A percentile compares a stretch with the other conserved stretches of the same genome.
Conservation (phyloP, 169 alveolate species). For the Plasmodium ovale region DNA sequence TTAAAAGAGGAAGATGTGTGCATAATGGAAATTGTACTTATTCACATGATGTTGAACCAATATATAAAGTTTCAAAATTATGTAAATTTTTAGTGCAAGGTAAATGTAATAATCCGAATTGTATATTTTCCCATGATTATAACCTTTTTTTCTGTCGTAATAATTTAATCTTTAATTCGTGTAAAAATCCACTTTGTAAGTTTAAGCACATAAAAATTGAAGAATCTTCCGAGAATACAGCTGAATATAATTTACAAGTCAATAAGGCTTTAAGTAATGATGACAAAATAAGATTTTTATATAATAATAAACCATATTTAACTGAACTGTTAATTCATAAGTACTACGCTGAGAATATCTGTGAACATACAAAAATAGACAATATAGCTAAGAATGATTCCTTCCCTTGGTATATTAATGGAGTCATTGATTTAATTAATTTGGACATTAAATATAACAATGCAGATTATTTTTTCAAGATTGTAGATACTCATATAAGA, state of each 20-base stretch:
- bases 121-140: constrained; percentile 85
- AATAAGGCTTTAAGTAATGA: constrained; percentile 79
- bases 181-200: constrained; percentile 78
- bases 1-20: constrained; percentile 80
- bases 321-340: constrained; percentile 72
- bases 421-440: constrained; percentile 48
- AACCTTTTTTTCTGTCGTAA: constrained; percentile 82
- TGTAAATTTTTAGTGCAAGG: constrained; percentile 82
- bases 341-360: constrained; percentile 21
- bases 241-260: constrained; percentile 47
- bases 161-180: constrained; percentile 76
- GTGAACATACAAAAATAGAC: constrained; percentile 16
- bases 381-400: constrained; percentile 19
- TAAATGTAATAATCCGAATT: constrained; percentile 76
- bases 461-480: constrained; percentile 23
- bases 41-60: constrained; percentile 86
- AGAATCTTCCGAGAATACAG: constrained; percentile 15
- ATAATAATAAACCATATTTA: constrained; percentile 84
- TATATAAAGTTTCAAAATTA: constrained; percentile 83
- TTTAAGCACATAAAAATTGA: constrained; percentile 79
- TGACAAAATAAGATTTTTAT: constrained; percentile 83
- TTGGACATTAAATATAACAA: constrained; percentile 41
- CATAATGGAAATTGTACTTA: constrained; percentile 81
- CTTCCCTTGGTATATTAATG: constrained; percentile 75
- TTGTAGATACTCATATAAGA: constrained; percentile 5